Evolutionary conservation across 2,329 filamentous ascomycete species (phyloP), one percentile per base, ranked within the genome.

Genomic region (Botryotinia narcissicola): DNA sequence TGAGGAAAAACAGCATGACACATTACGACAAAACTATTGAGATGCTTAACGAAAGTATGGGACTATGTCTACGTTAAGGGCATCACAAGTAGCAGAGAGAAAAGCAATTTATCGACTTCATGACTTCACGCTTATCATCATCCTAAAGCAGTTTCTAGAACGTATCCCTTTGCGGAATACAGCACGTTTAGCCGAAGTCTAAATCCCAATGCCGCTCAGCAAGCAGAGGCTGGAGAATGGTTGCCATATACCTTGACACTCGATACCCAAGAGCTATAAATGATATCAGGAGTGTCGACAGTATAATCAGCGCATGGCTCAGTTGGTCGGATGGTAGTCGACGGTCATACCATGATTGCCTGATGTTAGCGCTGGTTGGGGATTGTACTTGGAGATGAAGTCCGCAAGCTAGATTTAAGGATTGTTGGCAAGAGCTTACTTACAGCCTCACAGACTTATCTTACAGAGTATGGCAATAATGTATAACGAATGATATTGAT

Each of bases 21-120:
- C 87, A 91, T 78, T 93, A 92, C 80, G 87, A 93, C 71, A 88
- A 88, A 83, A 93, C 91, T 12, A 80, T 95, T 66, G 86, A 85
- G 29, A 92, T 92, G 91, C 84, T 95, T 72, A 94, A 95, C 79
- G 89, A 91, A 80, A 90, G 86, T 10, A 90, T 94, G 90, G 87
- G 88, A 1, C 80, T 93, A 60, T 92, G 90, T 79, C 80, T 91
- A 73, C 85, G 87, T 74, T 89, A 80, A 79, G 46, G n/a, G 48
- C n/a, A 9, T 1, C 29, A 18, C 40, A 42, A 62, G 40, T 14
- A 18, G 16, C 14, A 29, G 40, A 61, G 29, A 37, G 60, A 57
- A 68, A 54, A 44, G 37, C 22, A 35, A n/a, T 40, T 54, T 18
- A 57, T 68, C 35, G 25, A 42, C 66, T 32, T 16, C 14, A 42